phyloP scores from a whole-genome alignment of 257 asterid genomes.

The Schizonepeta tenuifolia region DNA sequence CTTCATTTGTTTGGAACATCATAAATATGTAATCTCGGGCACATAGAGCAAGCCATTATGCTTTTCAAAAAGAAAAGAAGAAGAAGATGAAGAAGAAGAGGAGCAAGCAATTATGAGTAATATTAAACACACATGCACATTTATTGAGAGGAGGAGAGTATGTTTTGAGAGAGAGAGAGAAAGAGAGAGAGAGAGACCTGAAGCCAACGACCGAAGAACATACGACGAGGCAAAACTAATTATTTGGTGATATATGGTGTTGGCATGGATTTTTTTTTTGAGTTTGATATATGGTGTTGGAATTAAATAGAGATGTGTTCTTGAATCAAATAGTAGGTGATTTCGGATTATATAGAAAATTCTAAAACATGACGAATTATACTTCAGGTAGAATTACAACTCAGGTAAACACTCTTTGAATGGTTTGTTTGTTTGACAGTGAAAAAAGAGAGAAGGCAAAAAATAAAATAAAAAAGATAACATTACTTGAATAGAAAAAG shows the following conservation, averaged over 20 bases:
- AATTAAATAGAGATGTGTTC: no score
- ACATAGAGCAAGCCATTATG: not conserved
- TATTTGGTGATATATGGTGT: not conserved
- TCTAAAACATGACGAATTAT: no score
- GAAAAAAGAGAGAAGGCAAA: not conserved
- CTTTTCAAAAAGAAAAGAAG: no score
- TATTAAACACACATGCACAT: not conserved
- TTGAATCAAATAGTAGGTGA: no score
- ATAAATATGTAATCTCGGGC: not conserved
- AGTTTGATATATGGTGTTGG: no score
- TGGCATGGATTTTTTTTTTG: no score
- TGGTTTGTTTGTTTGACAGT: no score
- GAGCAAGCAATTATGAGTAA: not conserved
- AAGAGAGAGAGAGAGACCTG: conserved; percentile 24
- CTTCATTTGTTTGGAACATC: not conserved
- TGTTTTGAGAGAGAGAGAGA: not conserved
- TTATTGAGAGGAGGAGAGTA: no score
- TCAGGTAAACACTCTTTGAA: no score
- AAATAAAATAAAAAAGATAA: not conserved
- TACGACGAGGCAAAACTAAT: not conserved
- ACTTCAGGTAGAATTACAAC: no score
- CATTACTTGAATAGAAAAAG: not conserved
- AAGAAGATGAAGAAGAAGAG: no score
- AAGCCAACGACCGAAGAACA: conserved; percentile 10
- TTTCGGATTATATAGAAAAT: no score